A percentile compares a stretch with the other conserved stretches of the same genome.
These are phyloP conservation scores for Phytophthora kernoviae DNA, from an alignment of 352 stramenopile genomes.

Conservation along the genomic window DNA sequence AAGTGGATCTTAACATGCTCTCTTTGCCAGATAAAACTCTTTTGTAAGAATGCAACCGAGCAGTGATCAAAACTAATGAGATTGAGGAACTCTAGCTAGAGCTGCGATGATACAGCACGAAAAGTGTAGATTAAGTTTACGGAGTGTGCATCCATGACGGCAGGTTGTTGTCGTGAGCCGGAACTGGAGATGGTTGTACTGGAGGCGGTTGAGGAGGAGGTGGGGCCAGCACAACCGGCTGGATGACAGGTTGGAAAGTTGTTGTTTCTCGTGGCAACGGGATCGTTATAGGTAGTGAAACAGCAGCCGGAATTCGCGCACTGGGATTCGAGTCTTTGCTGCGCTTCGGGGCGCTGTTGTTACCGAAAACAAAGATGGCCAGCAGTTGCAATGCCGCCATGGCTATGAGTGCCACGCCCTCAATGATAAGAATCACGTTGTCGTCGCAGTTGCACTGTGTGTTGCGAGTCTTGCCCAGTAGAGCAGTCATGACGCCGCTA, in stretches of 20 bases:
- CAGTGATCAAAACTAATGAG: not conserved
- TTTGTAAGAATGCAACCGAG: too few relatives aligned
- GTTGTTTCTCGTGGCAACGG: conserved; percentile 11
- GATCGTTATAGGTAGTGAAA: conserved; percentile 1
- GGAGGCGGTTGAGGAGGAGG: not conserved
- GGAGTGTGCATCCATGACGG: conserved; percentile 35
- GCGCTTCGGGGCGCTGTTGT: conserved; percentile 41
- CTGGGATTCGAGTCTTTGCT: conserved; percentile 13
- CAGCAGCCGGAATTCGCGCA: conserved; percentile 1
- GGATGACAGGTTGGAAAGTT: conserved; percentile 27
- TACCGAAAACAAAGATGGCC: conserved; percentile 54
- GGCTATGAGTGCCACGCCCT: conserved; percentile 56
- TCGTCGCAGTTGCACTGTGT: conserved; percentile 53
- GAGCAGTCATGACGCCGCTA: conserved; percentile 63
- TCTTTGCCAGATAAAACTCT: not conserved
- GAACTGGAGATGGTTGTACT: conserved; percentile 1
- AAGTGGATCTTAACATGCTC: not conserved
- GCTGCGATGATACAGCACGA: not conserved
- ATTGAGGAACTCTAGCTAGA: not conserved
- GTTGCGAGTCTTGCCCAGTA: conserved; percentile 64
- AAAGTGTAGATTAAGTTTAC: conserved; percentile 1
- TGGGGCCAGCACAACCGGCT: conserved; percentile 18
- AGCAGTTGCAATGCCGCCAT: conserved; percentile 48
- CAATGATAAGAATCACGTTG: conserved; percentile 57
- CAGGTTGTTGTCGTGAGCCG: conserved; percentile 20